Base-by-base conservation (phyloP, 202 grass and related monocot species). In the Eragrostis tef region DNA sequence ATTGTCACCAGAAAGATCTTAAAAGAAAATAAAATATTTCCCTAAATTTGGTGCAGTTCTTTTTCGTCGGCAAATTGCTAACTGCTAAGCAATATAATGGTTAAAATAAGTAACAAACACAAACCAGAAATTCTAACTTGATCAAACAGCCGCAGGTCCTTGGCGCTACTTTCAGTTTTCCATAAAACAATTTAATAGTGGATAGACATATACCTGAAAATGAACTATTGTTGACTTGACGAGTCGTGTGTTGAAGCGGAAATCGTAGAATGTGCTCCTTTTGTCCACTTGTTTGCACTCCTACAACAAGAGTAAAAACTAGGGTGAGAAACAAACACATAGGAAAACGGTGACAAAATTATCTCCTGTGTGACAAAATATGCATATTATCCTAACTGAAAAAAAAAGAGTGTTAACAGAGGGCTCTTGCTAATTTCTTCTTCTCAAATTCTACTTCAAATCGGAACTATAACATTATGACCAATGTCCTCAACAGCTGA, bases 181-280 rank as follows among this genome's bases (percentile, higher is more conserved):
- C 61, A n/a, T 46, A 42, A 15, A 64, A 19, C 3, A 63, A 47
- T 36, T 69, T 31, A 87, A 63, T 29, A 53, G 0, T 43, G 77
- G 51, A 71, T 15, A 67, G 20, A 73, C 63, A 59, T 49, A 22
- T 89, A 93, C 94, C 94, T 97, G 94, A 86, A 97, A 97, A 80
- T 97, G 94, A 73, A 88, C 86, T 76, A 93, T 81, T 34, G 88
- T 97, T 26, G 88, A 75, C 82, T 88, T 91, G 79, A 87, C 82
- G 79, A 88, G 75, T 79, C 88, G 84, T 75, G 94, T 89, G 73
- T 97, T 97, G 71, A 93, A 91, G 60, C 79, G 77, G 75, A 97
- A 97, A 88, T 93, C 88, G 82, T 88, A 97, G 68, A 93, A 89
- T 19, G 20, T 88, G 45, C 83, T 83, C 51, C 17, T 42, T 64